These are phyloP conservation scores for Royoungia palumana DNA, from an alignment of 768 basidiomycete species.

Conservation along the genomic window DNA sequence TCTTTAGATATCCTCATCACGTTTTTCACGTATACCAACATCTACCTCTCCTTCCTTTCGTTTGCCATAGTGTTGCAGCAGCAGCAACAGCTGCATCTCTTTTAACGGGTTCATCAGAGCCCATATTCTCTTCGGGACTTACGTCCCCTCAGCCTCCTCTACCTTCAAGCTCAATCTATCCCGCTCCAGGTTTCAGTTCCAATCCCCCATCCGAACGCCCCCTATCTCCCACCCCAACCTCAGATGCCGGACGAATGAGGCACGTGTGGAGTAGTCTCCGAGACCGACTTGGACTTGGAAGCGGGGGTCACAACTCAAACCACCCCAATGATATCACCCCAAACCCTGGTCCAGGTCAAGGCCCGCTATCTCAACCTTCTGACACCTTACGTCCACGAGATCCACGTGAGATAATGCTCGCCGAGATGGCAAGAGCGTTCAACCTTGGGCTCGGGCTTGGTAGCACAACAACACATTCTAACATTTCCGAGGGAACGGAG, in stretches of 20 bases:
- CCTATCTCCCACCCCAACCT: conserved; percentile 41
- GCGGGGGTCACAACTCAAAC: conserved; percentile 13
- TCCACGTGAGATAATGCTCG: conserved; percentile 67
- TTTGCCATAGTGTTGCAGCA: conserved; percentile 68
- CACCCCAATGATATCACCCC: conserved; percentile 9
- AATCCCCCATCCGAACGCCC: conserved; percentile 30
- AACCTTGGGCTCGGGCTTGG: conserved; percentile 63
- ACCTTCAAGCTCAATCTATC: conserved; percentile 12
- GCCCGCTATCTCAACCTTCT: conserved; percentile 5
- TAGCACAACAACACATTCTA: conserved; percentile 13
- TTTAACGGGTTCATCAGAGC: conserved; percentile 67
- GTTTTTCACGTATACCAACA: neutral
- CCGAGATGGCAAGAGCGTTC: conserved; percentile 80
- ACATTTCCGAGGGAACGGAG: conserved; percentile 7
- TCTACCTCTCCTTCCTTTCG: neutral
- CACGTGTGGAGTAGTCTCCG: conserved; percentile 67
- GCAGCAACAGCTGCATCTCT: conserved; percentile 87
- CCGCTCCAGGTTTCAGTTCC: conserved; percentile 8
- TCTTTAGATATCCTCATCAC: neutral
- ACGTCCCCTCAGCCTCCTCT: conserved; percentile 33
- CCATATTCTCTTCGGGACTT: conserved; percentile 58
- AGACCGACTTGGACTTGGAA: conserved; percentile 59
- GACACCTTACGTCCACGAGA: conserved; percentile 32
- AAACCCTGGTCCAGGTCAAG: conserved; percentile 8
- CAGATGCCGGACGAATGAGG: conserved; percentile 46